A percentile compares a stretch with the other conserved stretches of the same genome.
phyloP scores from a whole-genome alignment of 305 asterid genomes.

The Fraxinus baroniana region DNA sequence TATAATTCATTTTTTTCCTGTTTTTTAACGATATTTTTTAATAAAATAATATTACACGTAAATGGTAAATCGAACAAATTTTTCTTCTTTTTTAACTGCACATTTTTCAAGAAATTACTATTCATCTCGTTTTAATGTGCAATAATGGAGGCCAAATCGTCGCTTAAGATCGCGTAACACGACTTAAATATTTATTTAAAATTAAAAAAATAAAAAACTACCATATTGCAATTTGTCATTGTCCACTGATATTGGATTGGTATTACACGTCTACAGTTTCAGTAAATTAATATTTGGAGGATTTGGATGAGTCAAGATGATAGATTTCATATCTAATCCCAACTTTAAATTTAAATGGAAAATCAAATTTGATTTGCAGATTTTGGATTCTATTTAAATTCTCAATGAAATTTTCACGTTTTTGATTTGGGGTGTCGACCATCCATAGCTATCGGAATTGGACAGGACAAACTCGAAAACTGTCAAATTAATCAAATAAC shows the following conservation, averaged over 20 bases:
- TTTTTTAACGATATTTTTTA: too few species aligned
- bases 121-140: too few species aligned
- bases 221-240: neutral
- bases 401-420: neutral
- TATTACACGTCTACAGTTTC: neutral
- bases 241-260: neutral
- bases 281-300: neutral
- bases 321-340: neutral
- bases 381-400: neutral
- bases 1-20: too few species aligned
- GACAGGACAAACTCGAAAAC: neutral
- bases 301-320: neutral
- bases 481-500: neutral
- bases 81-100: too few species aligned
- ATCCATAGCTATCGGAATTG: neutral
- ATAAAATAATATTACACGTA: too few species aligned
- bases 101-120: too few species aligned
- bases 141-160: too few species aligned
- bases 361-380: neutral
- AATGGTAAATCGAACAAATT: too few species aligned
- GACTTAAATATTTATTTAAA: too few species aligned
- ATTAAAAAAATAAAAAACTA: too few species aligned
- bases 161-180: neutral
- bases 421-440: neutral
- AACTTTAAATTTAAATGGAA: neutral